Conservation (phyloP, 148 eudicot genomes). For the Chenopodium suecicum region DNA sequence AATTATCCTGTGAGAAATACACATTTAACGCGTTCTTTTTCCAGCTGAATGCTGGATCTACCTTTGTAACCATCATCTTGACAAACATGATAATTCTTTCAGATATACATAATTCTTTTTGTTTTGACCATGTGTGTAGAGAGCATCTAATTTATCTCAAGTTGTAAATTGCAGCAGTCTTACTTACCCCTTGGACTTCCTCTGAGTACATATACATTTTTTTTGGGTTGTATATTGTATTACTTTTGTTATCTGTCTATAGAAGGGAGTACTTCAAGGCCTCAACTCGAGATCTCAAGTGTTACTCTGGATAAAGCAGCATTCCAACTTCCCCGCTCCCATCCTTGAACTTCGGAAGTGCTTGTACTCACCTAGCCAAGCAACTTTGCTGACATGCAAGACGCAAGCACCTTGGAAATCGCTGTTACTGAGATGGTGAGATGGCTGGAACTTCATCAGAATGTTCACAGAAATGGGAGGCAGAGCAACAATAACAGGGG, state of each 20-base stretch:
- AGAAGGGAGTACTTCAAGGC: not conserved
- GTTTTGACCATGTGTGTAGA: conserved; percentile 10
- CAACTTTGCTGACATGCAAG: too few species aligned
- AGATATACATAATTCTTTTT: conserved; percentile 17
- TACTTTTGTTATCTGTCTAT: not conserved
- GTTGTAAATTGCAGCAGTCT: conserved; percentile 1
- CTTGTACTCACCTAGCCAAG: too few species aligned
- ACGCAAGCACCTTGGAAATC: too few species aligned
- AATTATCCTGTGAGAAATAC: not conserved
- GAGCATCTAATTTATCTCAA: not conserved
- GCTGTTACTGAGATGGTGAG: too few species aligned
- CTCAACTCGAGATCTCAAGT: too few species aligned
- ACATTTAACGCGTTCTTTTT: conserved; percentile 10
- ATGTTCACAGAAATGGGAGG: too few species aligned
- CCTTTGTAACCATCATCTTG: conserved; percentile 29
- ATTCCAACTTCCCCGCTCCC: too few species aligned
- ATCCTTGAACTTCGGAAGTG: too few species aligned
- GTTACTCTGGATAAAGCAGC: too few species aligned
- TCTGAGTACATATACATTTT: not conserved
- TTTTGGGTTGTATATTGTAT: too few species aligned
- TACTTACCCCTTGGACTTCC: not conserved
- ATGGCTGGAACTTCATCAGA: too few species aligned
- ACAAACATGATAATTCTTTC: conserved; percentile 29
- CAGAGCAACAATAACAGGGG: too few species aligned
- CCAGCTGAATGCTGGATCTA: conserved; percentile 31